phyloP scores from a whole-genome alignment of 2,329 filamentous ascomycete genomes.

The Aspergillus versicolor region DNA sequence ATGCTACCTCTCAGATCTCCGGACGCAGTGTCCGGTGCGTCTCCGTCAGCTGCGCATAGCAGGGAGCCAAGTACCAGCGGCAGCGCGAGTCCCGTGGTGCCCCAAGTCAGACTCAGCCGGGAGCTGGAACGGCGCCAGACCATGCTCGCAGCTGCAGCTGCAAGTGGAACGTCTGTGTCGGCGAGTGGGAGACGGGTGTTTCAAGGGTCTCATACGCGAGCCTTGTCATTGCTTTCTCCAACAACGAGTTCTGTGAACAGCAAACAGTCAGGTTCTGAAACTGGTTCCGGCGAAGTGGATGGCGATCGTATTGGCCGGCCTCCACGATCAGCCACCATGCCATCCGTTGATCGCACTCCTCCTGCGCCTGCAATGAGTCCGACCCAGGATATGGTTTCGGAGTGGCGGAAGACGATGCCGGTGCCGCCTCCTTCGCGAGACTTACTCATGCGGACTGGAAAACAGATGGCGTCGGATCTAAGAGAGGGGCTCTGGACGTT shows the following conservation, averaged over 20 bases:
- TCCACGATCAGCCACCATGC: conserved; percentile 42
- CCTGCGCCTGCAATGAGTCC: conserved; percentile 20
- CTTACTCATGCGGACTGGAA: conserved; percentile 56
- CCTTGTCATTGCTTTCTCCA: conserved; percentile 79
- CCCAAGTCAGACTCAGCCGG: conserved; percentile 40
- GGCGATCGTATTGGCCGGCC: conserved; percentile 33
- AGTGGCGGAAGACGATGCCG: conserved; percentile 44
- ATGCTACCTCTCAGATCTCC: conserved; percentile 55
- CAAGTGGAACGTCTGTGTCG: conserved; percentile 32
- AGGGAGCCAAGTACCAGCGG: conserved; percentile 29
- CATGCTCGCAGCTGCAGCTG: conserved; percentile 51
- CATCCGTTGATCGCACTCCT: conserved; percentile 37
- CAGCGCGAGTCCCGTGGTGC: conserved; percentile 23
- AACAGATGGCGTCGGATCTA: conserved; percentile 86
- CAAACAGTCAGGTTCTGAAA: conserved; percentile 16
- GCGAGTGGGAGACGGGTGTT: conserved; percentile 63
- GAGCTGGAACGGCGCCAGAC: conserved; percentile 75
- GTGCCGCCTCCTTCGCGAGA: conserved; percentile 49
- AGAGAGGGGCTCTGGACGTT: conserved; percentile 90
- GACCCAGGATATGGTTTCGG: conserved; percentile 37
- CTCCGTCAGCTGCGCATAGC: conserved; percentile 14
- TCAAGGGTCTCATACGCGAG: conserved; percentile 63
- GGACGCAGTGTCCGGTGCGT: conserved; percentile 12
- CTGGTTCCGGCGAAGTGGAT: conserved; percentile 15
- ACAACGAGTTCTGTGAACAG: conserved; percentile 23